Evolutionary conservation across 371 early-diverging fungal genomes (phyloP).

Genomic region (Mucor circinelloides): DNA sequence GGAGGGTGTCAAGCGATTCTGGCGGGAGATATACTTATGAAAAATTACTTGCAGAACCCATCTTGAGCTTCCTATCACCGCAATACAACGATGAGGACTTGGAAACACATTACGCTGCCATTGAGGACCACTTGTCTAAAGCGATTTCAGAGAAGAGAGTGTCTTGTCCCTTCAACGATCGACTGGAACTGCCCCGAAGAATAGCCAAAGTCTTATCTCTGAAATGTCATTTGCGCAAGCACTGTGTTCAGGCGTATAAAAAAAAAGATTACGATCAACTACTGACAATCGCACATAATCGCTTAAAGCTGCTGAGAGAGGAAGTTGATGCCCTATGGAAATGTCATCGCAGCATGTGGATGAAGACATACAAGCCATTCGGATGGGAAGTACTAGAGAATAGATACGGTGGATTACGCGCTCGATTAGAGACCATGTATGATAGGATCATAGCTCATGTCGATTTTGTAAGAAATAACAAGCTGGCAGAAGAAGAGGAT

Average conservation of each 20-base stretch:
- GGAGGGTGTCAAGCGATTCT: background rate
- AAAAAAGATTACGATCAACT: slow-evolving; percentile 52
- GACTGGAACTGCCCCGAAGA: slow-evolving; percentile 69
- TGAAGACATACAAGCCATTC: slow-evolving; percentile 78
- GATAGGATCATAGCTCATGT: slow-evolving; percentile 71
- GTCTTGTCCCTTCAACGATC: slow-evolving; percentile 67
- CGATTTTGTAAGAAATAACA: slow-evolving; percentile 31
- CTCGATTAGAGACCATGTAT: slow-evolving; percentile 76
- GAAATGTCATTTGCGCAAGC: slow-evolving; percentile 71
- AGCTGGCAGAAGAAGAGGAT: slow-evolving; percentile 7
- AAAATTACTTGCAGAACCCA: slow-evolving; percentile 58
- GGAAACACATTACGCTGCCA: slow-evolving; percentile 62
- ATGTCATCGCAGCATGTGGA: slow-evolving; percentile 80
- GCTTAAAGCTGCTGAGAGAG: slow-evolving; percentile 58
- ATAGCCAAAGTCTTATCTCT: slow-evolving; percentile 69
- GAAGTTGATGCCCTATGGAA: slow-evolving; percentile 76
- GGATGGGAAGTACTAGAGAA: slow-evolving; percentile 85
- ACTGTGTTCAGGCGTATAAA: slow-evolving; percentile 67
- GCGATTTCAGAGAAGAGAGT: slow-evolving; percentile 44
- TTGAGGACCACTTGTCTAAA: slow-evolving; percentile 51
- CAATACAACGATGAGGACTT: slow-evolving; percentile 72
- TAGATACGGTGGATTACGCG: slow-evolving; percentile 79
- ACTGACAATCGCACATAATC: slow-evolving; percentile 45
- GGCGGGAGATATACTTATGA: background rate
- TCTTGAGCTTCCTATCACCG: slow-evolving; percentile 74